Evolutionary conservation across 352 stramenopile species (phyloP), one percentile per base, ranked within the genome.

Genomic region (Phytophthora chlamydospora): DNA sequence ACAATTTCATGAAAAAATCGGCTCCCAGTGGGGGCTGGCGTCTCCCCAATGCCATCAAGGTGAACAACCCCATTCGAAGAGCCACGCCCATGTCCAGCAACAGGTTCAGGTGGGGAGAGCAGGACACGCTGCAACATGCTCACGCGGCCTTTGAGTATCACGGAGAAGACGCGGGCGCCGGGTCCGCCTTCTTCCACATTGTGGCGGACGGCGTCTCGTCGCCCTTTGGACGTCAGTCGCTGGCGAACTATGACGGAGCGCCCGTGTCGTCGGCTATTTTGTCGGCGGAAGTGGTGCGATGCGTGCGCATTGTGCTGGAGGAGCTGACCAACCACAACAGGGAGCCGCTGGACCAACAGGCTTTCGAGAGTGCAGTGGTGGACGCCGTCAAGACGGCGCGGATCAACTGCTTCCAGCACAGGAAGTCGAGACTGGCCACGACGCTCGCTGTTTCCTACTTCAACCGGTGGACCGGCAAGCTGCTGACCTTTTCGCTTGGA

Each of bases 391-490:
- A 72, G 48, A 76, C 76, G 4, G 78, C 84, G 11, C 71, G 80
- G 39, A 78, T 82, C 47, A 76, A 84, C 33, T 91, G 78, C 48
- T 82, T 82, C 42, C 62, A 68, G 43, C 58, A 90, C 47, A 62
- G 82, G 17, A 78, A 86, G 27, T 88, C 79, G 27, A 72, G 80
- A 16, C 66, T 94, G 33, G 85, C 83, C 0, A 82, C 85, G 31
- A 92, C 85, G 36, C 48, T 94, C 12, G 73, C 67, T 2, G 85
- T 92, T 27, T 76, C 73, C 33, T 91, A 91, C 59, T 90, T 94
- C 53, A 84, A 92, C 40, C 67, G 77, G 8, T 90, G 83, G 80
- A 79, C 64, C 14, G 80, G 77, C 6, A 68, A 54, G n/a, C 55
- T 94, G 17, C 58, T 77, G 32, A 85, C 76, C 14, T 94, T 94